Conservation (phyloP, 2,329 filamentous ascomycete genomes). For the Xylaria sp. region DNA sequence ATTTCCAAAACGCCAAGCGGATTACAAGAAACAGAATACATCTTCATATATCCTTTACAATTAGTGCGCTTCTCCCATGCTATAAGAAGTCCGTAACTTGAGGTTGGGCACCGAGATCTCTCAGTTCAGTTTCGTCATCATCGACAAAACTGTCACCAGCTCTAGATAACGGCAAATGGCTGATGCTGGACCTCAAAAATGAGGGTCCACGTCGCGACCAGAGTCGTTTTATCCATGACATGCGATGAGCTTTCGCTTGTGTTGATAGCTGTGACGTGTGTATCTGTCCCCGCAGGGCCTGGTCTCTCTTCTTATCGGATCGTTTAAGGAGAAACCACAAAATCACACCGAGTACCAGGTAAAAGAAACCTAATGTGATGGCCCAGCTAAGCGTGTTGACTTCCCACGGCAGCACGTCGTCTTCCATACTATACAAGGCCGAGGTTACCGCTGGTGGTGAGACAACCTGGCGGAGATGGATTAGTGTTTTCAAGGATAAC, state of each 20-base stretch:
- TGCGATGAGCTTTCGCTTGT: neutral
- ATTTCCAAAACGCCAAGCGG: neutral
- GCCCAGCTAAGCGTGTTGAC: slow-evolving; percentile 1
- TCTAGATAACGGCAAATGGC: neutral
- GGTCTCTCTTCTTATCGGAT: neutral
- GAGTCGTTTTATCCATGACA: neutral
- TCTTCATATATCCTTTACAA: too few species aligned
- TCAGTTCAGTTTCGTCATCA: slow-evolving; percentile 1
- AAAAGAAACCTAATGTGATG: slow-evolving; percentile 5
- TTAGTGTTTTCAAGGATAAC: neutral
- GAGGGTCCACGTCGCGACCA: neutral
- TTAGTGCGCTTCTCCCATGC: neutral
- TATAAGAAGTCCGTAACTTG: neutral
- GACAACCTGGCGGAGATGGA: neutral
- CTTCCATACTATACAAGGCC: slow-evolving; percentile 16
- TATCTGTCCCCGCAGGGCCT: neutral
- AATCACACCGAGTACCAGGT: neutral
- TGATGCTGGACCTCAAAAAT: neutral
- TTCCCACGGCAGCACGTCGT: neutral
- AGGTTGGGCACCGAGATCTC: neutral
- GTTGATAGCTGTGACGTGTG: neutral
- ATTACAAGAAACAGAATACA: neutral
- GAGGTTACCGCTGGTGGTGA: slow-evolving; percentile 13
- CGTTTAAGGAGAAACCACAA: slow-evolving; percentile 2
- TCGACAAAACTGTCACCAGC: neutral